phyloP scores from a whole-genome alignment of 805 yeast species.

The Wickerhamiella azymoides region DNA sequence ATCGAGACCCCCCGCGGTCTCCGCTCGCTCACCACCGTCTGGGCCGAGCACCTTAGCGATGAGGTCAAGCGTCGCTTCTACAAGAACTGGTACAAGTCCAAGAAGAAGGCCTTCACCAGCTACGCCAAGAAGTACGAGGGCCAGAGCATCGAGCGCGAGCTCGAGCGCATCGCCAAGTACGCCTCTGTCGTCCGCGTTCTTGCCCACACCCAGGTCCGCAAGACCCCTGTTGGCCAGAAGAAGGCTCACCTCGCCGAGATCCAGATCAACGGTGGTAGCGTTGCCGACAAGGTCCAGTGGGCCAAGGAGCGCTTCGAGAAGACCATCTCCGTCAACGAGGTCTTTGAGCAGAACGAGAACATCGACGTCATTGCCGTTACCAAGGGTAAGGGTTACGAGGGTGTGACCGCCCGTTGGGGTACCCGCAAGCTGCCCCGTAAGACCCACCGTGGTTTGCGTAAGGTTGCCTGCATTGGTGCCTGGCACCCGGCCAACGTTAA shows the following conservation, averaged over 20 bases:
- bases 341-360: slow-evolving; percentile 97
- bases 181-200: slow-evolving; percentile 96
- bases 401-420: slow-evolving; percentile 99
- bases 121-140: slow-evolving; percentile 98
- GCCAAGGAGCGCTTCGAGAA: slow-evolving; percentile 98
- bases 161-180: slow-evolving; percentile 98
- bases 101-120: slow-evolving; percentile 99
- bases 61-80: slow-evolving; percentile 99
- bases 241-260: slow-evolving; percentile 99
- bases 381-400: slow-evolving; percentile 99
- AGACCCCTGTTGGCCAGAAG: slow-evolving; percentile 98
- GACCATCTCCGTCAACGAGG: slow-evolving; percentile 90
- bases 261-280: slow-evolving; percentile 99
- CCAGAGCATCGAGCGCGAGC: slow-evolving; percentile 81
- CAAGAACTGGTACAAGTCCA: slow-evolving; percentile 99
- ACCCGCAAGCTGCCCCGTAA: slow-evolving; percentile 99
- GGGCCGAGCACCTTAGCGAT: slow-evolving; percentile 99
- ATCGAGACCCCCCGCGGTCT: slow-evolving; percentile 99
- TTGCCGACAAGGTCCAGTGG: slow-evolving; percentile 95
- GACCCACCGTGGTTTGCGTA: slow-evolving; percentile 99
- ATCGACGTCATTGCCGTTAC: slow-evolving; percentile 98
- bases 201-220: slow-evolving; percentile 98
- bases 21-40: slow-evolving; percentile 98
- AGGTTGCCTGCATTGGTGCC: slow-evolving; percentile 99
- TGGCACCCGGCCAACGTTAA: slow-evolving; percentile 99